A percentile compares a stretch with the other conserved stretches of the same genome.
Conservation (phyloP, 2,329 filamentous ascomycete genomes). For the Clonostachys rosea region DNA sequence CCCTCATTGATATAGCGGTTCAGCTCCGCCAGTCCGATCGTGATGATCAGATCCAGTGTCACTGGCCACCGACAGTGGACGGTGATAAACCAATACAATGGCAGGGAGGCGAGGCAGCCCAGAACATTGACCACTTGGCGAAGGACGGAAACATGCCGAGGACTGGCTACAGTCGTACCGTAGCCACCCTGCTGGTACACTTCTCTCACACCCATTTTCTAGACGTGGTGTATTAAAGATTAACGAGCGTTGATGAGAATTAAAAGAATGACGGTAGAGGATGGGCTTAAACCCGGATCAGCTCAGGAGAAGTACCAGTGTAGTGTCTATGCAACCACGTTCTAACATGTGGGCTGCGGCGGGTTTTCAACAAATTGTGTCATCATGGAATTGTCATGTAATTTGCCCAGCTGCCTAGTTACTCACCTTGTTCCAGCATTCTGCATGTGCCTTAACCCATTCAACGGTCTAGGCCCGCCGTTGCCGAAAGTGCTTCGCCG, state of each 20-base stretch:
- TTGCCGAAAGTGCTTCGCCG: too few species aligned
- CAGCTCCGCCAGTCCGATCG: constrained; percentile 10
- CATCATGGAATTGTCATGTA: too few species aligned
- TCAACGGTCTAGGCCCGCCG: too few species aligned
- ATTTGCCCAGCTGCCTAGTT: too few species aligned
- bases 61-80: constrained; percentile 13
- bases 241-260: not conserved
- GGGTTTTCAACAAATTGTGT: too few species aligned
- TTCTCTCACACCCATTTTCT: not conserved
- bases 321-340: too few species aligned
- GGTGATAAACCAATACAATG: constrained; percentile 9
- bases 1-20: constrained; percentile 13
- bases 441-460: too few species aligned
- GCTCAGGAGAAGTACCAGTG: too few species aligned
- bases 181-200: not conserved
- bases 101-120: constrained; percentile 9
- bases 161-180: not conserved
- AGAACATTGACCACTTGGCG: constrained; percentile 9
- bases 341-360: too few species aligned
- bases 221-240: not conserved
- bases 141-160: constrained; percentile 6
- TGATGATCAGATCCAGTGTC: constrained; percentile 12
- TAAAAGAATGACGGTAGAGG: not conserved
- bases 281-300: not conserved
- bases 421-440: too few species aligned